These are phyloP conservation scores for Blastobotrys muscicola DNA, from an alignment of 805 yeast genomes.

Conservation along the genomic window DNA sequence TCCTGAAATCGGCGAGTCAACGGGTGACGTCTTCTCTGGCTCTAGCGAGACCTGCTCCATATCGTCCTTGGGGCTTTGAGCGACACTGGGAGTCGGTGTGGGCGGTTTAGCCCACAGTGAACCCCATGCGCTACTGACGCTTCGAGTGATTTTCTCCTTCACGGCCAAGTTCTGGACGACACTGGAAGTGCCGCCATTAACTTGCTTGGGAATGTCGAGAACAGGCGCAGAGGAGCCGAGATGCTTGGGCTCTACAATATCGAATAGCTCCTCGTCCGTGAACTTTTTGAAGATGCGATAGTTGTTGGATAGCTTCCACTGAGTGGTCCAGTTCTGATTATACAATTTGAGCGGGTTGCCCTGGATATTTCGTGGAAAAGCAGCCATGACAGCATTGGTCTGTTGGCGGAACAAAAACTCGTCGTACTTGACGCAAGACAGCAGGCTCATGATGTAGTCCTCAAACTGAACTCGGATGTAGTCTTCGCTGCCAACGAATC, in stretches of 20 bases:
- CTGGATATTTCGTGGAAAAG: constrained; percentile 19
- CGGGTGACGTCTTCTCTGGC: too few species aligned
- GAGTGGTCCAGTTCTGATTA: constrained; percentile 36
- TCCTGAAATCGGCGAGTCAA: too few species aligned
- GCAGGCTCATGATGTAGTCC: constrained; percentile 71
- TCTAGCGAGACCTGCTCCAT: too few species aligned
- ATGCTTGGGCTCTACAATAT: constrained; percentile 43
- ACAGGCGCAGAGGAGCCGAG: constrained; percentile 17
- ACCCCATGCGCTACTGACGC: constrained; percentile 22
- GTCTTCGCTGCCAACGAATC: constrained; percentile 73
- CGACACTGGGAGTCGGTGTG: too few species aligned
- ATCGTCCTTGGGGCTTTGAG: too few species aligned
- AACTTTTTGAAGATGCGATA: constrained; percentile 42
- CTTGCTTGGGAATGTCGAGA: constrained; percentile 6
- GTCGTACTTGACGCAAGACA: constrained; percentile 63
- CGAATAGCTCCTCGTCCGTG: constrained; percentile 66
- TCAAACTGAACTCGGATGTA: constrained; percentile 81
- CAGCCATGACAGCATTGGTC: constrained; percentile 23
- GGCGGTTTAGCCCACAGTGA: constrained; percentile 8
- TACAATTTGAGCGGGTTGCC: constrained; percentile 35
- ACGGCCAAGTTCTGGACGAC: too few species aligned
- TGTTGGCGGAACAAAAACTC: constrained; percentile 38
- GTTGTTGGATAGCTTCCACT: constrained; percentile 49
- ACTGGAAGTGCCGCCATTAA: constrained; percentile 1
- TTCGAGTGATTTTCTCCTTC: constrained; percentile 18